A percentile compares a stretch with the other conserved stretches of the same genome.
Conservation (phyloP, 176 grass and related monocot species). For the Aegilops longissima region DNA sequence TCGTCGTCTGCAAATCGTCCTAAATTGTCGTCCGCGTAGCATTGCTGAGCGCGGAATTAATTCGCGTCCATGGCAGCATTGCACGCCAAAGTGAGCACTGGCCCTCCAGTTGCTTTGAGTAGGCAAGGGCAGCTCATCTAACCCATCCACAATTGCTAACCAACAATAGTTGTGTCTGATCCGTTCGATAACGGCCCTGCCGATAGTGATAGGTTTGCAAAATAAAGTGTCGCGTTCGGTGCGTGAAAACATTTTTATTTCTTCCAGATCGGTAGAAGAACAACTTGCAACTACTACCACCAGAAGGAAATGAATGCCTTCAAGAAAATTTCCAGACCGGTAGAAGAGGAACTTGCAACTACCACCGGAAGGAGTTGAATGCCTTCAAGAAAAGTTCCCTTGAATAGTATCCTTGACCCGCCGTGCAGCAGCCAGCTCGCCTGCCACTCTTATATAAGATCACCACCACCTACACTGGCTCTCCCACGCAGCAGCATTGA, state of each 20-base stretch:
- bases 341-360: slow-evolving; percentile 20
- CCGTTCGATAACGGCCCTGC: not conserved
- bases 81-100: slow-evolving; percentile 12
- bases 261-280: not conserved
- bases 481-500: not conserved
- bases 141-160: not conserved
- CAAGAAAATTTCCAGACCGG: not conserved
- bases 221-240: too few relatives aligned
- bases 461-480: not conserved
- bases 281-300: slow-evolving; percentile 32
- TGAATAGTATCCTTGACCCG: not conserved
- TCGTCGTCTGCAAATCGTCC: too few relatives aligned
- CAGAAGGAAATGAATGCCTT: not conserved
- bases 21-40: too few relatives aligned
- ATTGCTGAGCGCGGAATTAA: too few relatives aligned
- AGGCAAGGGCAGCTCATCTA: slow-evolving; percentile 40
- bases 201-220: not conserved
- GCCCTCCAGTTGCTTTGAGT: slow-evolving; percentile 18
- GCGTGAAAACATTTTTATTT: too few relatives aligned
- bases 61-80: not conserved
- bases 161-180: not conserved
- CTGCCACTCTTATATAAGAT: slow-evolving; percentile 33
- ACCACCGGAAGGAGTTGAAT: slow-evolving; percentile 6
- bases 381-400: not conserved
- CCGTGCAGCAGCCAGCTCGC: not conserved